A percentile compares a stretch with the other conserved stretches of the same genome.
These are phyloP conservation scores for Candida patagonica DNA, from an alignment of 805 yeast genomes.

Conservation along the genomic window DNA sequence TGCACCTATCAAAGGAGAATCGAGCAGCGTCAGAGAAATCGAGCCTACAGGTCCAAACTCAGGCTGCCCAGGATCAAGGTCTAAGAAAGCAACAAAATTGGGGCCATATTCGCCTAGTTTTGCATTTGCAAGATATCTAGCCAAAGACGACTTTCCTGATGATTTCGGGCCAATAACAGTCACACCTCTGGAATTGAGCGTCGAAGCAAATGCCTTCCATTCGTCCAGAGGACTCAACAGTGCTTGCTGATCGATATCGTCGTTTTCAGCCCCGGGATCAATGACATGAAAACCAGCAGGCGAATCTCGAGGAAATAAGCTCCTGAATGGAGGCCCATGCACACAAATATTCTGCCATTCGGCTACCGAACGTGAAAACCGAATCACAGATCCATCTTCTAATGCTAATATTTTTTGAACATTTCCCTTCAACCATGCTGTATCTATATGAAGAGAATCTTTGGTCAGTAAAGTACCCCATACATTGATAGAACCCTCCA, in stretches of 20 bases:
- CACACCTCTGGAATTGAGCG: slow-evolving; percentile 13
- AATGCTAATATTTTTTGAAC: background rate
- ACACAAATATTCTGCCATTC: background rate
- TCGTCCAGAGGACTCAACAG: slow-evolving; percentile 13
- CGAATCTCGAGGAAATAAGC: background rate
- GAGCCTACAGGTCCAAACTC: slow-evolving; percentile 68
- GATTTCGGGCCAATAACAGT: slow-evolving; percentile 59
- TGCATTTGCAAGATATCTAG: slow-evolving; percentile 44
- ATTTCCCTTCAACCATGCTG: background rate
- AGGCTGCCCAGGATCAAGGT: slow-evolving; percentile 86
- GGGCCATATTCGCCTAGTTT: slow-evolving; percentile 25
- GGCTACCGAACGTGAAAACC: background rate
- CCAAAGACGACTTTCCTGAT: slow-evolving; percentile 73
- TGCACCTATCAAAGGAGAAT: slow-evolving; percentile 32
- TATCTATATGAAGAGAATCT: background rate
- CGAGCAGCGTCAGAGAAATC: slow-evolving; percentile 42
- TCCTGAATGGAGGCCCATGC: background rate
- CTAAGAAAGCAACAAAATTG: slow-evolving; percentile 42
- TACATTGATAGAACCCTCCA: background rate
- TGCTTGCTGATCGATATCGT: background rate
- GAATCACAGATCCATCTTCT: background rate
- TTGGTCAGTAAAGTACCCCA: background rate
- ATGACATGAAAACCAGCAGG: background rate
- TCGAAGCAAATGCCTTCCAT: slow-evolving; percentile 17
- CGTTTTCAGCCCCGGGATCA: background rate